Conservation (phyloP, 2,329 filamentous ascomycete species). For the Fusarium mangiferae region DNA sequence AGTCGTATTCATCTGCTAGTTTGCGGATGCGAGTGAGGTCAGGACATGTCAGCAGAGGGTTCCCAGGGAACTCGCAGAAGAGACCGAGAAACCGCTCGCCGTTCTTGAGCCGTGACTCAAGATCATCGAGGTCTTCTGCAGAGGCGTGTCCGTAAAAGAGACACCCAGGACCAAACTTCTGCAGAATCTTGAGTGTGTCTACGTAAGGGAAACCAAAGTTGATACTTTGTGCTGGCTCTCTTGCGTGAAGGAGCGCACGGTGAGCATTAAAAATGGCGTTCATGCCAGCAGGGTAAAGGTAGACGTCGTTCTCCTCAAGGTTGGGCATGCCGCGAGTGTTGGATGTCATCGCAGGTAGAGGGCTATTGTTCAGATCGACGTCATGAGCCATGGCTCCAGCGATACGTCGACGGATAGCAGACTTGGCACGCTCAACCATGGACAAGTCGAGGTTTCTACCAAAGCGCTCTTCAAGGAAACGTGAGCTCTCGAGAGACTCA, state of each 20-base stretch:
- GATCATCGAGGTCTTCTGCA: conserved; percentile 80
- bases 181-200: conserved; percentile 91
- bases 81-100: conserved; percentile 85
- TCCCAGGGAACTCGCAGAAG: conserved; percentile 95
- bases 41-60: conserved; percentile 87
- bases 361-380: conserved; percentile 59
- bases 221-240: conserved; percentile 77
- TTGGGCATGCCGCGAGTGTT: conserved; percentile 68
- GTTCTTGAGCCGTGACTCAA: conserved; percentile 74
- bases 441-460: conserved; percentile 88
- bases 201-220: conserved; percentile 98
- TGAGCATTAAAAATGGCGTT: conserved; percentile 94
- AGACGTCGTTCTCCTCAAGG: conserved; percentile 87
- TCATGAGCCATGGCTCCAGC: conserved; percentile 84
- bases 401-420: conserved; percentile 87
- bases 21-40: conserved; percentile 83
- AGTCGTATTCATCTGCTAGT: conserved; percentile 85
- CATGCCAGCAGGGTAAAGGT: conserved; percentile 91
- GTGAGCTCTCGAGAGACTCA: conserved; percentile 72
- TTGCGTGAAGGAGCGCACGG: conserved; percentile 73
- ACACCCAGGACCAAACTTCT: conserved; percentile 93
- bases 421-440: conserved; percentile 82
- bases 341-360: conserved; percentile 44
- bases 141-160: conserved; percentile 88
- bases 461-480: conserved; percentile 93